Conservation (phyloP, 352 stramenopile species). For the Globisporangium polare region DNA sequence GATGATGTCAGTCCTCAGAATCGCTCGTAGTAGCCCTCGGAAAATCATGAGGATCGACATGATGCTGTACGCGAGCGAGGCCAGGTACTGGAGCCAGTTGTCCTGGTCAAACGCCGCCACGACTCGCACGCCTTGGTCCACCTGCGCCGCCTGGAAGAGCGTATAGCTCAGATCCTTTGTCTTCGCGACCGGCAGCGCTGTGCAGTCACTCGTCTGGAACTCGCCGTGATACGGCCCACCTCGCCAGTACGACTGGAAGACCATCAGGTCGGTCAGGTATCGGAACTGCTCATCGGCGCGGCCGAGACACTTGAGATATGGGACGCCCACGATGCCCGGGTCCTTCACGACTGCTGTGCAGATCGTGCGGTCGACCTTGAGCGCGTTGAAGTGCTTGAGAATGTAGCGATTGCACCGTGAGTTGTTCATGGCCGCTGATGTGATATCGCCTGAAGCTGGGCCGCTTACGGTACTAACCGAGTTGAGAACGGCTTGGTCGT, state of each 20-base stretch:
- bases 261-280: constrained; percentile 23
- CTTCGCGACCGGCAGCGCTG: constrained; percentile 13
- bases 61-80: constrained; percentile 22
- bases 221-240: constrained; percentile 26
- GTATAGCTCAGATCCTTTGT: not conserved
- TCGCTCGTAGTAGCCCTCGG: not conserved
- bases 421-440: constrained; percentile 11
- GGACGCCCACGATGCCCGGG: constrained; percentile 19
- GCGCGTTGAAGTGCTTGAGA: constrained; percentile 23
- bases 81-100: constrained; percentile 19
- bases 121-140: constrained; percentile 9
- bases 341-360: constrained; percentile 19
- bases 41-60: constrained; percentile 26
- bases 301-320: constrained; percentile 25
- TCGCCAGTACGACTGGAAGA: constrained; percentile 29
- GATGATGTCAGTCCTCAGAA: constrained; percentile 8
- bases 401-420: constrained; percentile 26
- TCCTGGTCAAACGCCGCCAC: constrained; percentile 12
- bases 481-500: constrained; percentile 2
- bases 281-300: constrained; percentile 20
- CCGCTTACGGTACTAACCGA: constrained; percentile 11
- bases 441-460: not conserved
- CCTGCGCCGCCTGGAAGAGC: constrained; percentile 18
- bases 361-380: constrained; percentile 11
- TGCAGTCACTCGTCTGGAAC: constrained; percentile 29